These are phyloP conservation scores for Quercus tomentella DNA, from an alignment of 331 rosid genomes.

Conservation along the genomic window DNA sequence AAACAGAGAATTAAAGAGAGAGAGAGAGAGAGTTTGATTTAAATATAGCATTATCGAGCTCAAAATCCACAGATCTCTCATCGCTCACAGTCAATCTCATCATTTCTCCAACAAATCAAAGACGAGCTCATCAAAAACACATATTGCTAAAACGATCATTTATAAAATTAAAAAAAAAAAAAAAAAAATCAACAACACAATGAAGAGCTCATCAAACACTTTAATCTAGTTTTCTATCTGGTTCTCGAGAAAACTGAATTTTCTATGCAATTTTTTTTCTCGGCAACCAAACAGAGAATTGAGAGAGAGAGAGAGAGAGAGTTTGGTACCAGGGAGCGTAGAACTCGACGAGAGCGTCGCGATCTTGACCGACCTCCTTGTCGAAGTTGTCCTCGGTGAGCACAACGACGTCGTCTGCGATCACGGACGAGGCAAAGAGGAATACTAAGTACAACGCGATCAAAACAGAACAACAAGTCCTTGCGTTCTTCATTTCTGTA, in stretches of 20 bases:
- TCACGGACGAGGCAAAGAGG: slow-evolving; percentile 32
- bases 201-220: too few relatives aligned
- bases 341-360: slow-evolving; percentile 79
- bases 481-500: slow-evolving; percentile 38
- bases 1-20: neutral
- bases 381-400: slow-evolving; percentile 63
- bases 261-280: neutral
- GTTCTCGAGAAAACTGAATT: neutral
- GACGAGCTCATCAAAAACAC: neutral
- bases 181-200: neutral
- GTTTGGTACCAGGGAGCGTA: slow-evolving; percentile 80
- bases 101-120: neutral
- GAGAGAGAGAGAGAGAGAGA: neutral
- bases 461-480: slow-evolving; percentile 14
- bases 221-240: neutral
- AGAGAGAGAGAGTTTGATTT: neutral
- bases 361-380: slow-evolving; percentile 81
- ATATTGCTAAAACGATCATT: neutral
- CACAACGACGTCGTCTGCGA: slow-evolving; percentile 68
- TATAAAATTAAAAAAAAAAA: too few relatives aligned
- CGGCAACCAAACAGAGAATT: neutral
- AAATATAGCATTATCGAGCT: neutral
- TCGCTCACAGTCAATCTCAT: neutral
- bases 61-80: slow-evolving; percentile 19
- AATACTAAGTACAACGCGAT: slow-evolving; percentile 37